These are phyloP conservation scores for Boletellus deceptivus DNA, from an alignment of 1,284 basidiomycete genomes.

Conservation along the genomic window DNA sequence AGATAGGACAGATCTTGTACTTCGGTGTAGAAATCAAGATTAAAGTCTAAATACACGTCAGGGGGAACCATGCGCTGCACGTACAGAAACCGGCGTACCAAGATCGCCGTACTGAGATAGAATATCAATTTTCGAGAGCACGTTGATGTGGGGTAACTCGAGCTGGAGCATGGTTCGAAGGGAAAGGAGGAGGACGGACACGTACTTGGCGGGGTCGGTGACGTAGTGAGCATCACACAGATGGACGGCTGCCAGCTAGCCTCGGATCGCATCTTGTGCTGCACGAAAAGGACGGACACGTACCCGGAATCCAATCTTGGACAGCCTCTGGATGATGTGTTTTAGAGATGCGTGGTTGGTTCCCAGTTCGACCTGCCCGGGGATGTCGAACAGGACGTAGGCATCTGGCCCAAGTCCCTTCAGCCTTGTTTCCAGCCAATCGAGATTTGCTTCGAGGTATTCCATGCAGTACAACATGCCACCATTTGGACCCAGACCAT, in stretches of 20 bases:
- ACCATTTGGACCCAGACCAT: slow-evolving; percentile 92
- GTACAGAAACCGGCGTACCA: slow-evolving; percentile 45
- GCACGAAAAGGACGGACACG: slow-evolving; percentile 34
- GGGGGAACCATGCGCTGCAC: not conserved
- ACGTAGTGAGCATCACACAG: slow-evolving; percentile 97
- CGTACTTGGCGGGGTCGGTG: slow-evolving; percentile 93
- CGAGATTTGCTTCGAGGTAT: slow-evolving; percentile 92
- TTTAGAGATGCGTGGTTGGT: slow-evolving; percentile 93
- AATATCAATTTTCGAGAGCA: slow-evolving; percentile 94
- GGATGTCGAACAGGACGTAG: slow-evolving; percentile 94
- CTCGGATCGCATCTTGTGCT: slow-evolving; percentile 21
- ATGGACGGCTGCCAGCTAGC: slow-evolving; percentile 89
- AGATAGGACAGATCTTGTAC: slow-evolving; percentile 95
- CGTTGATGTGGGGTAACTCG: slow-evolving; percentile 96
- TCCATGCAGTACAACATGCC: slow-evolving; percentile 98
- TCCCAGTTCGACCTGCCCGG: slow-evolving; percentile 96
- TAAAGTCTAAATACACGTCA: slow-evolving; percentile 69
- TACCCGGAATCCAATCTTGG: slow-evolving; percentile 83
- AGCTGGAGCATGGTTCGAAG: slow-evolving; percentile 97
- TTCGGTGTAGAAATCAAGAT: slow-evolving; percentile 97
- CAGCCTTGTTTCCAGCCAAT: slow-evolving; percentile 87
- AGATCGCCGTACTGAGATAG: slow-evolving; percentile 85
- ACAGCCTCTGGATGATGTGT: slow-evolving; percentile 64
- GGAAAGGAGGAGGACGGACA: slow-evolving; percentile 89
- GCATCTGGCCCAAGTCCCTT: slow-evolving; percentile 66